These are phyloP conservation scores for Xylaria sp. DNA, from an alignment of 2,329 filamentous ascomycete genomes.

Conservation along the genomic window DNA sequence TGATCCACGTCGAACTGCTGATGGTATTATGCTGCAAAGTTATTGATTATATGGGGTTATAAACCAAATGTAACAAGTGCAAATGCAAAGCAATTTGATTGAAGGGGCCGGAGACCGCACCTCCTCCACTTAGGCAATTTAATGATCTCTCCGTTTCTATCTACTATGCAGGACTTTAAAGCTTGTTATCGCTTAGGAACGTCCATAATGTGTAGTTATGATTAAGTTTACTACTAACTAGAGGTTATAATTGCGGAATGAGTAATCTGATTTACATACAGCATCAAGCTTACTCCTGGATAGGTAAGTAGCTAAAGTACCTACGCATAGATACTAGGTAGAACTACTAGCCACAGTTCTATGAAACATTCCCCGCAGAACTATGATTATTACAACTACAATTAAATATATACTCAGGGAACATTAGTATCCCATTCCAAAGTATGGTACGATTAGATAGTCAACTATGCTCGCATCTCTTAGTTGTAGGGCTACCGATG, in stretches of 20 bases:
- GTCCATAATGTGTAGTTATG: background rate
- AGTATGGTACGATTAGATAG: background rate
- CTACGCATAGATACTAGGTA: background rate
- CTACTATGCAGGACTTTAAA: background rate
- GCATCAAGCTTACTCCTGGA: background rate
- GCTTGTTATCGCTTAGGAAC: background rate
- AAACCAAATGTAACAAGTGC: background rate
- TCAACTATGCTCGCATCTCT: too few species aligned
- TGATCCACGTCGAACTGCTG: conserved; percentile 14
- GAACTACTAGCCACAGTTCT: background rate
- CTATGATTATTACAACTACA: too few species aligned
- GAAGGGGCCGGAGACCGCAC: background rate
- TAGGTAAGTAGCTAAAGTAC: background rate
- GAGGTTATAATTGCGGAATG: background rate
- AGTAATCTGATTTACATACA: background rate
- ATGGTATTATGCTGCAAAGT: background rate
- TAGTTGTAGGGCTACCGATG: background rate
- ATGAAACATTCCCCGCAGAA: too few species aligned
- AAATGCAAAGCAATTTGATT: background rate
- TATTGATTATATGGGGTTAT: background rate
- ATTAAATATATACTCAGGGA: background rate
- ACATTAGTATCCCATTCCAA: too few species aligned
- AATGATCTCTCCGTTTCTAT: background rate
- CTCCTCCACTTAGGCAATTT: background rate
- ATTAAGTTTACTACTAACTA: background rate